Base-by-base conservation (phyloP, 805 yeast species). In the Candida pini region DNA sequence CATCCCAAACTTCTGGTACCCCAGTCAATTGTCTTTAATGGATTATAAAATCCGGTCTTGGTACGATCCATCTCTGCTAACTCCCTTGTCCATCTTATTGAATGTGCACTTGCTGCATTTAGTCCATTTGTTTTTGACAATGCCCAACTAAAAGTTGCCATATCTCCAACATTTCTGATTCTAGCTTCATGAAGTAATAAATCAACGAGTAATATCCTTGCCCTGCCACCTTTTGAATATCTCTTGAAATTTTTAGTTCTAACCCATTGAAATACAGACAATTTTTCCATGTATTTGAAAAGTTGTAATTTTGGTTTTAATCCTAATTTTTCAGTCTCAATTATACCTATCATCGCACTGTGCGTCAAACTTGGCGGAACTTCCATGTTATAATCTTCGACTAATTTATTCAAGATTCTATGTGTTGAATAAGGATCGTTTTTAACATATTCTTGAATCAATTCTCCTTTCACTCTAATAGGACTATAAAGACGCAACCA, bases 301-400 rank as follows among this genome's bases (percentile, higher is more conserved):
- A 32, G 22, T 27, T 43, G 32, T 9, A 53, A 28, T 30, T 54
- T 54, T 6, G 44, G 47, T 2, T 29, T 36, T 26, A 48, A 41
- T 5, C 21, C 26, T 14, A 40, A 7, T 7, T 30, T 10, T 2
- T 33, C 25, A 9, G 48, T 37, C 5, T 39, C 26, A 14, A 54
- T 35, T 3, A 52, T 18, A 10, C 55, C 55, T 16, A 54, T 33
- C 45, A 51, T 44, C 9, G 43, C 34, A n/a, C 53, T 49, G 26
- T 55, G 58, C 3, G 54, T 32, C 21, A 56, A 30, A 2, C 34
- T 19, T 4, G 45, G 18, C 17, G 62, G 62, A 10, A 54, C 38
- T 18, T 47, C 45, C 9, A 39, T 36, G 3, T 39, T 31, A 34
- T 51, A 56, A 31, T 53, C 54, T 4, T 14, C 18, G 37, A 42